Percentiles rank a stretch among this genome's conserved stretches.
Conservation (phyloP, 495 filamentous ascomycete species). For the Xylaria longipes region DNA sequence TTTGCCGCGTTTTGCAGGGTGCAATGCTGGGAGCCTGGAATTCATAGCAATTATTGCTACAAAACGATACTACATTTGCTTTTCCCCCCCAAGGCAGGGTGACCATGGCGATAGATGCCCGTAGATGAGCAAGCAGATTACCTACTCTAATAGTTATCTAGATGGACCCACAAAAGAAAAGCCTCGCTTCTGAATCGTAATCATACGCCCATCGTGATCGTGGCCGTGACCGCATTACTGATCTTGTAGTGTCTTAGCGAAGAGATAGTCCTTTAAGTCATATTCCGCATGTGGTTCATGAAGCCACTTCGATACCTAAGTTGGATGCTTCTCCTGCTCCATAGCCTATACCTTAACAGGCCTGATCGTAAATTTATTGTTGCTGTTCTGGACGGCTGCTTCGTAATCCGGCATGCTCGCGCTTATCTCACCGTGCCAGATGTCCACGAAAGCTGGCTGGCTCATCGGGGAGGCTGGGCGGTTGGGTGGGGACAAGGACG, state of each 20-base stretch:
- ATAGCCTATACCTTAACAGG: constrained; percentile 30
- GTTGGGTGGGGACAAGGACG: background rate
- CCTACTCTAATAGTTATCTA: no score
- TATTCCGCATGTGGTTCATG: constrained; percentile 14
- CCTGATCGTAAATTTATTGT: constrained; percentile 35
- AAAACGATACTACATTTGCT: constrained; percentile 93
- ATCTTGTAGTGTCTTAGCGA: background rate
- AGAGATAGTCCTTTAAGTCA: background rate
- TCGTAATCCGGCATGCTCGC: constrained; percentile 34
- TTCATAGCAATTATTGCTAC: constrained; percentile 84
- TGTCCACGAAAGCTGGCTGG: background rate
- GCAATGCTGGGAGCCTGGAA: constrained; percentile 37
- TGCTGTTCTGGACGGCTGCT: constrained; percentile 36
- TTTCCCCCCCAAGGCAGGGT: constrained; percentile 73
- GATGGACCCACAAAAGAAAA: background rate
- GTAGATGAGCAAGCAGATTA: no score
- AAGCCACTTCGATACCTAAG: constrained; percentile 19
- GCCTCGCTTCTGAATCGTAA: background rate
- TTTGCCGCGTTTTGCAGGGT: constrained; percentile 64
- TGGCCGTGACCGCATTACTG: background rate
- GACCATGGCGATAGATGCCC: constrained; percentile 64
- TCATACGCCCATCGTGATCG: background rate
- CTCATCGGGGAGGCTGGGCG: background rate
- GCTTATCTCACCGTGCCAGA: background rate
- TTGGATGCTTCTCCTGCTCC: constrained; percentile 7